Percentiles rank a stretch among this genome's conserved stretches.
phyloP scores from a whole-genome alignment of 306 rosid genomes.

The Citrullus mucosospermus region DNA sequence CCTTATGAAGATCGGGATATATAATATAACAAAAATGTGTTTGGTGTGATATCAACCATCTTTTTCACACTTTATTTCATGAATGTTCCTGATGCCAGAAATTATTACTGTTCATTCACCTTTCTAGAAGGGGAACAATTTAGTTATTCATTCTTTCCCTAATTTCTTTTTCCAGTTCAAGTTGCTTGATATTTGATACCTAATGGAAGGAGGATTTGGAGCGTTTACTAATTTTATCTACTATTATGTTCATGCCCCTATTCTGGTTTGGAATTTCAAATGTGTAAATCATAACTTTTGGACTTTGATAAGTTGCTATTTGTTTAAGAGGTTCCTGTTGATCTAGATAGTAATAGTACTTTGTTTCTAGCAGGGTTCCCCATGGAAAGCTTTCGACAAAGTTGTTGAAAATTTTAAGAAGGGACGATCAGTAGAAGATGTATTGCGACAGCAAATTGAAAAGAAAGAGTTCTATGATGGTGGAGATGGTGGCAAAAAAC shows the following conservation, averaged over 20 bases:
- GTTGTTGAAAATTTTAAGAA: slow-evolving; percentile 32
- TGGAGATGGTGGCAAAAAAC: slow-evolving; percentile 30
- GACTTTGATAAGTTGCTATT: not conserved
- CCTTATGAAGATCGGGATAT: not conserved
- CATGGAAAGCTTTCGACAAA: slow-evolving; percentile 34
- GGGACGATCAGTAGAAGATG: slow-evolving; percentile 49
- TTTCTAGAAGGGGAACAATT: not conserved
- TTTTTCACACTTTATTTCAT: not conserved
- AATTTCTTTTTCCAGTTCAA: not conserved
- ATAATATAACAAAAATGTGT: not conserved
- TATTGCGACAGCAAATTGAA: slow-evolving; percentile 42
- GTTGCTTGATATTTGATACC: not conserved
- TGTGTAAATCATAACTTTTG: not conserved
- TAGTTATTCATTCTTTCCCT: not conserved
- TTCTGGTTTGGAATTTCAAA: not conserved
- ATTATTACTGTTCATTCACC: not conserved
- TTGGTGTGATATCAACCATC: not conserved
- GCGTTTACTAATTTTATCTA: not conserved
- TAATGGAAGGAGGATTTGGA: not conserved
- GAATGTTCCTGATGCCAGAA: not conserved
- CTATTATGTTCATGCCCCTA: not conserved
- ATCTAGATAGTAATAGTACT: not conserved
- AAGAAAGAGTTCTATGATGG: slow-evolving; percentile 38
- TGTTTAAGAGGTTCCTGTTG: not conserved
- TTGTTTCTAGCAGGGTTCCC: slow-evolving; percentile 28